A percentile compares a stretch with the other conserved stretches of the same genome.
These are phyloP conservation scores for Chloris gayana DNA, from an alignment of 176 grass and related monocot genomes.

Conservation along the genomic window DNA sequence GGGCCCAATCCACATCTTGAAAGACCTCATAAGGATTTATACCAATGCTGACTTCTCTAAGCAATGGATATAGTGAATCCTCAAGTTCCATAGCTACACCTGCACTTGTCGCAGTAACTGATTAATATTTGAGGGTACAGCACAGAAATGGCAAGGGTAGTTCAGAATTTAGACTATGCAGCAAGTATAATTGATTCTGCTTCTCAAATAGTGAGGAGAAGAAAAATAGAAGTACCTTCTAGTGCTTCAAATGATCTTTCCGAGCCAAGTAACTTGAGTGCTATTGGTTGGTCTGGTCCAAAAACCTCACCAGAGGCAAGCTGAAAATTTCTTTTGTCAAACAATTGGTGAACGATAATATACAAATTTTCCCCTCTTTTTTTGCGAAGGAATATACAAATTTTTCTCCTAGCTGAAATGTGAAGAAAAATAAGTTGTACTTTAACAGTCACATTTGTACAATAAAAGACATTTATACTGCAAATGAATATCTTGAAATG, in stretches of 20 bases:
- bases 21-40: constrained; percentile 85
- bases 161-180: background rate
- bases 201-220: constrained; percentile 13
- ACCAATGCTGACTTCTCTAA: constrained; percentile 91
- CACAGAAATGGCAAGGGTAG: constrained; percentile 4
- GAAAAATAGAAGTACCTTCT: constrained; percentile 59
- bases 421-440: too few relatives aligned
- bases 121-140: background rate
- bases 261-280: constrained; percentile 83
- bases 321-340: constrained; percentile 37
- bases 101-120: constrained; percentile 32
- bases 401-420: too few relatives aligned
- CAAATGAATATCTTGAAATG: background rate
- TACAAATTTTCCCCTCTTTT: constrained; percentile 14
- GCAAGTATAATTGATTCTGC: background rate
- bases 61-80: constrained; percentile 90
- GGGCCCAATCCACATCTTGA: constrained; percentile 83
- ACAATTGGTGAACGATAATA: background rate
- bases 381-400: too few relatives aligned
- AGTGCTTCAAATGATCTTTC: constrained; percentile 92
- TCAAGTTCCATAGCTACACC: constrained; percentile 98
- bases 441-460: background rate
- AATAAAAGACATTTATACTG: background rate
- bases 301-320: constrained; percentile 98
- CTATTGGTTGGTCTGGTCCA: constrained; percentile 83